phyloP scores from a whole-genome alignment of 805 yeast species.

The Sugiyamaella qingdaonensis region DNA sequence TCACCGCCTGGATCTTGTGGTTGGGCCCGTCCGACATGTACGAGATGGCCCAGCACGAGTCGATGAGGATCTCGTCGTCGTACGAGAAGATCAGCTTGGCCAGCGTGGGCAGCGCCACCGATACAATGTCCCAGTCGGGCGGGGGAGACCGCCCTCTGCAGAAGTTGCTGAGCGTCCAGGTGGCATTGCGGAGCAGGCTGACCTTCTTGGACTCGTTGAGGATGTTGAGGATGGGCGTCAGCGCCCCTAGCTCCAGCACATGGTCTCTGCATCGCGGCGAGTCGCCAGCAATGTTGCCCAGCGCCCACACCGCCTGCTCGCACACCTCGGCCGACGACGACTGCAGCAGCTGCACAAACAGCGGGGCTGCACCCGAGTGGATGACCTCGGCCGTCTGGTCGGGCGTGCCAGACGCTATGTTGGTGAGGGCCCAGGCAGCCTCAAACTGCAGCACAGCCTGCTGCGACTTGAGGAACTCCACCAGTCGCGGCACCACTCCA shows the following conservation, averaged over 20 bases:
- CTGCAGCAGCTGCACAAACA: constrained; percentile 74
- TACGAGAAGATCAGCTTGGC: constrained; percentile 85
- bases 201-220: constrained; percentile 74
- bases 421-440: constrained; percentile 99
- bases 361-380: constrained; percentile 90
- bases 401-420: constrained; percentile 91
- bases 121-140: constrained; percentile 89
- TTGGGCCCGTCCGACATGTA: constrained; percentile 90
- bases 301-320: constrained; percentile 99
- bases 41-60: constrained; percentile 98
- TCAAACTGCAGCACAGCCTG: constrained; percentile 90
- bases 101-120: constrained; percentile 83
- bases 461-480: constrained; percentile 69
- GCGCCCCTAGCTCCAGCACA: constrained; percentile 79
- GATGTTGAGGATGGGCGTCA: constrained; percentile 78
- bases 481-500: constrained; percentile 91
- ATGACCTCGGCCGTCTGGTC: constrained; percentile 88
- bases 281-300: constrained; percentile 99
- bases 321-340: constrained; percentile 86
- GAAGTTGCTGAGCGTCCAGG: constrained; percentile 95
- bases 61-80: constrained; percentile 90
- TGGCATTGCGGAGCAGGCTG: constrained; percentile 89
- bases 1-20: constrained; percentile 93
- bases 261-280: constrained; percentile 85
- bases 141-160: constrained; percentile 96